Evolutionary conservation across 2,329 filamentous ascomycete species (phyloP), one percentile per base, ranked within the genome.

Genomic region (Claviceps cyperi): DNA sequence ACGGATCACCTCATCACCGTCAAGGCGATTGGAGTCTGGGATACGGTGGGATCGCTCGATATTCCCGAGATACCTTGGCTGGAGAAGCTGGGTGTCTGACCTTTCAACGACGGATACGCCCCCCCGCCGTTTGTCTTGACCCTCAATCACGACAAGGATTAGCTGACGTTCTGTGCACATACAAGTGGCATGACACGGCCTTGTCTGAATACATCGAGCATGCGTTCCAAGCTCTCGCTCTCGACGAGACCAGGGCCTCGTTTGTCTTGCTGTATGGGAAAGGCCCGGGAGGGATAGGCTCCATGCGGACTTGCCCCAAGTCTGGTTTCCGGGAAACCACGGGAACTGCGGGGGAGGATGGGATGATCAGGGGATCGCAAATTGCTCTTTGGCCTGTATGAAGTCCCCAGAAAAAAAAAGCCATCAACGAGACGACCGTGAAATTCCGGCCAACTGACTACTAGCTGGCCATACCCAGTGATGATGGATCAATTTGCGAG

Each of bases 311-410:
- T 62, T 75, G 43, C 66, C 71, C 28, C 73, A 75, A 53, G 71
- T 74, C 13, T 83, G 80, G 80, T 88, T 89, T 58, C 80, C 84
- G 0, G 84, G 84, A 6, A 78, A 76, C 47, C 84, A 89, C 59
- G 78, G 73, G 11, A 84, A 86, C 57, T 78, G 84, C 45, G 83
- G 83, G 4, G 83, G 83, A 35, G 83, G 83, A 2, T 84, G 77
- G 77, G 60, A 64, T 5, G 73, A 77, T 46, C 68, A 75, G 52
- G 71, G 70, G 43, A 64, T 69, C 19, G 61, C 68, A 3, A 66
- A 70, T 48, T 60, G 63, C 15, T 64, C 63, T 21, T 59, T 70
- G 45, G 61, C 65, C 17, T 70, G 68, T 69, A 56, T 56, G 67
- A 58, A n/a, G 14, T 41, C 15, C 5, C n/a, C 28, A 11, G 28